Base-by-base conservation (phyloP, 2,329 filamentous ascomycete species). In the Septoria linicola region DNA sequence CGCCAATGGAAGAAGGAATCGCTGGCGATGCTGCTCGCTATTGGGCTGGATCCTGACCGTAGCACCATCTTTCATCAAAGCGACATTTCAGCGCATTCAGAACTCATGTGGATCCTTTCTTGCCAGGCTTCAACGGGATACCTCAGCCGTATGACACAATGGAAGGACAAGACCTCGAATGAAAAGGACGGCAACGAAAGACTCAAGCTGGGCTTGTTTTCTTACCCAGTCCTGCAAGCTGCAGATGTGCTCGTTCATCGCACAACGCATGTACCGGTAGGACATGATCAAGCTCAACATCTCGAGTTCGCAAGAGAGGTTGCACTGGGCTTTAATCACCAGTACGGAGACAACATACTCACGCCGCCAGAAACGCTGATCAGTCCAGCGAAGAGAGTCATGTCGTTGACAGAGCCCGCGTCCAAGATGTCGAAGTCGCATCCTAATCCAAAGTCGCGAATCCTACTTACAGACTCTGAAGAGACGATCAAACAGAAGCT, bases 111-210 rank as follows among this genome's bases (percentile, higher is more conserved):
- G 93, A 90, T 97, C 65, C 73, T 99, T 55, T 92, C 89, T 66
- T 96, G 91, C 60, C 87, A 88, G 45, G 88, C 93, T 19, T 92
- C 88, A 4, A 90, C 93, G 70, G 93, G 93, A 32, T 95, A 96
- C 71, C 75, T 99, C n/a, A 87, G 87, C 8, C 80, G 93, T n/a
- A 99, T 99, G 93, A 97, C 93, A 21, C 93, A 97, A 71, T 99
- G 93, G 91, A 99, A 99, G 83, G 89, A 83, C 68, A 66, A 67
- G 59, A 65, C 63, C 3, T 57, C 58, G 1, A 57, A 57, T 8
- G 59, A 59, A 32, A 81, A 59, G 76, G 80, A 35, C 77, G 57
- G 59, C 17, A 63, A 50, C 14, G 60, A 61, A 41, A 65, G 79
- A 43, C 78, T 95, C 54, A 95, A 93, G 69, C 81, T 96, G 3